phyloP scores from a whole-genome alignment of 768 basidiomycete genomes.

The Tylopilus sp. region DNA sequence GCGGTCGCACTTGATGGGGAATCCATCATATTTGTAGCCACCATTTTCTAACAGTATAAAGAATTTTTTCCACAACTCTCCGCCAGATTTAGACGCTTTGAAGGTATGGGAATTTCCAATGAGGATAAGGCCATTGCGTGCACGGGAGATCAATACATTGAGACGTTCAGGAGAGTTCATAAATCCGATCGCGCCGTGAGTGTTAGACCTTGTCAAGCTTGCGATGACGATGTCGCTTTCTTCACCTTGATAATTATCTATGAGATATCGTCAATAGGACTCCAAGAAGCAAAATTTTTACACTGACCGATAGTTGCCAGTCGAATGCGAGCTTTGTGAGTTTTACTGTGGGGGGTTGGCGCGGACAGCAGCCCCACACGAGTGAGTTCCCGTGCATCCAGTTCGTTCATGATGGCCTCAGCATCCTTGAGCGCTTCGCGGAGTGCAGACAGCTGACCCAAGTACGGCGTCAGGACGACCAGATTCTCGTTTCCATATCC shows the following conservation, averaged over 20 bases:
- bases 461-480: constrained; percentile 66
- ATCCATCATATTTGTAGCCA: constrained; percentile 52
- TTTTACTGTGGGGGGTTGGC: constrained; percentile 30
- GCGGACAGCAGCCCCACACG: constrained; percentile 51
- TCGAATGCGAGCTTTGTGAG: constrained; percentile 45
- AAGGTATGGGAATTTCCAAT: constrained; percentile 66
- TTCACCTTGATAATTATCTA: constrained; percentile 78
- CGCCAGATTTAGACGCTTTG: constrained; percentile 45
- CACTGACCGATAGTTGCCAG: constrained; percentile 62
- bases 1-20: constrained; percentile 56
- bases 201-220: constrained; percentile 60
- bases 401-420: constrained; percentile 61
- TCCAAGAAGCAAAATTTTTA: background rate
- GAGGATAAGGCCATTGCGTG: constrained; percentile 61
- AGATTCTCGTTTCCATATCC: constrained; percentile 60
- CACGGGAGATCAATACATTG: constrained; percentile 68
- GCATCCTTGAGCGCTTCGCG: constrained; percentile 40
- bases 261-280: background rate
- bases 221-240: constrained; percentile 67
- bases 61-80: constrained; percentile 48
- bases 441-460: constrained; percentile 60
- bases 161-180: constrained; percentile 68
- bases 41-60: constrained; percentile 41
- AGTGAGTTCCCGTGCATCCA: constrained; percentile 56
- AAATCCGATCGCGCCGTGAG: constrained; percentile 57